A percentile compares a stretch with the other conserved stretches of the same genome.
Evolutionary conservation across 768 basidiomycete genomes (phyloP).

Genomic region (Galerina sulciceps): DNA sequence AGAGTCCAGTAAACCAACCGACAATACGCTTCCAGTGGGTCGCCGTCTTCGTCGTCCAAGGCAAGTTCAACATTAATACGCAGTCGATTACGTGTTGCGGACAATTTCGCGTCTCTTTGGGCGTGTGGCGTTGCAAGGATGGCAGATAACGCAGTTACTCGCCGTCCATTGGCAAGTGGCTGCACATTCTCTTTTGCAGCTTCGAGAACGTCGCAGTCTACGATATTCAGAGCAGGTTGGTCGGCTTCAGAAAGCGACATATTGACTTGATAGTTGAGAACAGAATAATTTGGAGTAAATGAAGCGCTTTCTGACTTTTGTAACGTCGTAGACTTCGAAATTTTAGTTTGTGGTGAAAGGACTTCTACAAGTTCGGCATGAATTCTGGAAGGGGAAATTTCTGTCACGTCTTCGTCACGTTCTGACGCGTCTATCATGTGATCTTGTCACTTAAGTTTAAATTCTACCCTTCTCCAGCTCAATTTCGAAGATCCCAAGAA

Average conservation of each 20-base stretch:
- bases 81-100: slow-evolving; percentile 65
- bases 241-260: slow-evolving; percentile 32
- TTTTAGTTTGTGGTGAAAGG: too few species aligned
- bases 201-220: slow-evolving; percentile 82
- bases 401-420: slow-evolving; percentile 9
- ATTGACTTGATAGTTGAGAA: background rate
- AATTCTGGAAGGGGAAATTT: background rate
- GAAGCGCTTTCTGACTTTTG: too few species aligned
- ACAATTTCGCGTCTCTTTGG: slow-evolving; percentile 72
- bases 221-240: slow-evolving; percentile 55
- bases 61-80: slow-evolving; percentile 76
- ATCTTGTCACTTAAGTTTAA: background rate
- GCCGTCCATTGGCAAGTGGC: slow-evolving; percentile 77
- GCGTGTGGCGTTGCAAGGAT: slow-evolving; percentile 79
- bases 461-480: too few species aligned
- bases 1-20: slow-evolving; percentile 90
- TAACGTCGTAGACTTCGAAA: too few species aligned
- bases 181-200: slow-evolving; percentile 89
- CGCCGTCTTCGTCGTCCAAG: slow-evolving; percentile 81
- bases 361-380: too few species aligned
- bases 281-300: background rate
- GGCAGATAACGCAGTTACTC: slow-evolving; percentile 77
- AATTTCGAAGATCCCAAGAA: too few species aligned
- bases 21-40: slow-evolving; percentile 86
- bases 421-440: slow-evolving; percentile 9